Evolutionary conservation across 352 stramenopile genomes (phyloP), one percentile per base, ranked within the genome.

Genomic region (Globisporangium sylvaticum): DNA sequence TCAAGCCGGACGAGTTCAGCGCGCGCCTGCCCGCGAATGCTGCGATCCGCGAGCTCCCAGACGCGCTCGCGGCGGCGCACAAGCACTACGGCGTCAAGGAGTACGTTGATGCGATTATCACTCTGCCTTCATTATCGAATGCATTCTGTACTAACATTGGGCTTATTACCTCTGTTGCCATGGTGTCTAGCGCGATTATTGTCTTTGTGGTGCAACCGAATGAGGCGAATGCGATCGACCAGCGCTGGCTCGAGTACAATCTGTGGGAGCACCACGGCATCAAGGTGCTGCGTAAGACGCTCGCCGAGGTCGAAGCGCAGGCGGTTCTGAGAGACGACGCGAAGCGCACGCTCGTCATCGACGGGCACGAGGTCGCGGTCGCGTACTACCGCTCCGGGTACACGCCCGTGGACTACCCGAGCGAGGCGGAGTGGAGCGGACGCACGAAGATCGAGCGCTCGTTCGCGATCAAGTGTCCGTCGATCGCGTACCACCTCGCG

Each of bases 321-420:
- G 81, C 69, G 1, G 71, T 67, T 37, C 66, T 89, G 29, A 69
- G 78, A 8, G 76, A 76, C 15, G 70, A 72, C 24, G 71, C 67
- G 29, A 83, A 84, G 58, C 79, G 79, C 9, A 72, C 73, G 31
- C 76, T 95, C 9, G 71, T 78, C 14, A 73, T 94, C 14, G 84
- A 92, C 53, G 83, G 72, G 8, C 57, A 73, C 12, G 90, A 98
- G 68, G 83, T 99, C n/a, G 81, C 90, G 0, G 88, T 99, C 24
- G 90, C 97, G 29, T 99, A 99, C 83, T 99, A 92, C 69, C 89
- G 97, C 53, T 88, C 96, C 10, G 97, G 89, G 32, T 99, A 99
- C 85, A 97, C 96, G 34, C 97, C 97, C 1, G 91, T 84, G 32
- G 97, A 99, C 75, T 99, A 99, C 76, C 88, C 94, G 1, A 92